These are phyloP conservation scores for Syzygium oleosum DNA, from an alignment of 345 rosid genomes.

Conservation along the genomic window DNA sequence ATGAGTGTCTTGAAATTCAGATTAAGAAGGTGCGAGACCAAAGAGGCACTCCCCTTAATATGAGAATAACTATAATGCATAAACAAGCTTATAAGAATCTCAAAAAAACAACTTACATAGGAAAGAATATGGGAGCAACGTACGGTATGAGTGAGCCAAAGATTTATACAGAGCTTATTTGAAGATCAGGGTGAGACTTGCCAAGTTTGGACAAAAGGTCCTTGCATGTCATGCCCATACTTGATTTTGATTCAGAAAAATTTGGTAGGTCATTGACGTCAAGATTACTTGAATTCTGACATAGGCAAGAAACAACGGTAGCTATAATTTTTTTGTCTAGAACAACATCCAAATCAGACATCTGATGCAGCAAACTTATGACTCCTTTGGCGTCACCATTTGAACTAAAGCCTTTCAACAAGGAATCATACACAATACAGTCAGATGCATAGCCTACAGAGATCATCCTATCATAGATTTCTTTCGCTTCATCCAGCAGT, in stretches of 20 bases:
- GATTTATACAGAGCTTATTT: constrained; percentile 3
- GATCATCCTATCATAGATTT: constrained; percentile 43
- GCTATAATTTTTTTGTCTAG: constrained; percentile 37
- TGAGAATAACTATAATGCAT: not conserved
- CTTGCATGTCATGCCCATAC: constrained; percentile 12
- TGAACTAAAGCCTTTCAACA: constrained; percentile 39
- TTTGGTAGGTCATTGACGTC: constrained; percentile 30
- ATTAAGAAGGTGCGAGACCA: not conserved
- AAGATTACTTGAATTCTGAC: constrained; percentile 23
- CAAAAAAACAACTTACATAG: not conserved
- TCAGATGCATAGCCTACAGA: constrained; percentile 44
- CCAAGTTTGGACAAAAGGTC: constrained; percentile 19
- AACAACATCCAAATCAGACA: constrained; percentile 38
- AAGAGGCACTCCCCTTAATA: not conserved
- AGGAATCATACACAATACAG: constrained; percentile 37
- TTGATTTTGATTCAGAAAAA: constrained; percentile 20
- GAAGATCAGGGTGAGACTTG: constrained; percentile 3
- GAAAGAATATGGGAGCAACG: not conserved
- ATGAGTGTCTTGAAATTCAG: not conserved
- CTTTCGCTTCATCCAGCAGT: constrained; percentile 39
- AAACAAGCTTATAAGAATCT: not conserved
- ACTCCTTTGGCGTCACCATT: constrained; percentile 41
- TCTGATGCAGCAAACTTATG: constrained; percentile 29
- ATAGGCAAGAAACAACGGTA: constrained; percentile 47
- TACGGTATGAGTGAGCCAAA: not conserved